Evolutionary conservation across 1,139 yeast genomes (phyloP).

Genomic region (Taphrina confusa): DNA sequence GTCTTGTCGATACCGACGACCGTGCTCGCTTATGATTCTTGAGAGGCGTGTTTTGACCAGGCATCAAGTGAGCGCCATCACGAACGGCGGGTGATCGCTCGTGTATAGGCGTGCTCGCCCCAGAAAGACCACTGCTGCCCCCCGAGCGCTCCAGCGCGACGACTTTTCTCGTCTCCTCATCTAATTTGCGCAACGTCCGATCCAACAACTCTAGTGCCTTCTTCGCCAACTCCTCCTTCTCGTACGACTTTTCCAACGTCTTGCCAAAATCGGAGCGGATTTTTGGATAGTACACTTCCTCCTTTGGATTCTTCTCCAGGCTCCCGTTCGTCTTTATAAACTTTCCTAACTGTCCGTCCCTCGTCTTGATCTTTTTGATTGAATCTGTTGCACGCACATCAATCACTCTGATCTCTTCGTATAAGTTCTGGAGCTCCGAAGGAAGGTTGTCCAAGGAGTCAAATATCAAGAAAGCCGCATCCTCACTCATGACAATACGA

Average conservation of each 20-base stretch:
- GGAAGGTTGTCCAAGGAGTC: slow-evolving; percentile 69
- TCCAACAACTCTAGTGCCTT: slow-evolving; percentile 49
- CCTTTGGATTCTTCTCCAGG: slow-evolving; percentile 77
- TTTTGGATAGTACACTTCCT: slow-evolving; percentile 63
- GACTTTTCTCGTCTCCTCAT: slow-evolving; percentile 29
- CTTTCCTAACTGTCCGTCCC: slow-evolving; percentile 79
- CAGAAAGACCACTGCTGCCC: slow-evolving; percentile 44
- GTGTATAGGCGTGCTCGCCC: slow-evolving; percentile 69
- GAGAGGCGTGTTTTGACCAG: slow-evolving; percentile 33
- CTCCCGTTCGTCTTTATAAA: slow-evolving; percentile 84
- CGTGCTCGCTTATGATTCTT: slow-evolving; percentile 35
- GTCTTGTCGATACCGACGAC: slow-evolving; percentile 25
- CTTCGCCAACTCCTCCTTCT: slow-evolving; percentile 75
- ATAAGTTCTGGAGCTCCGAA: slow-evolving; percentile 76
- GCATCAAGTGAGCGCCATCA: slow-evolving; percentile 42
- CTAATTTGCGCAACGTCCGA: slow-evolving; percentile 26
- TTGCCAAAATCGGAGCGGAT: slow-evolving; percentile 68
- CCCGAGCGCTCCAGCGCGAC: slow-evolving; percentile 27
- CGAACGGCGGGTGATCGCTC: slow-evolving; percentile 69
- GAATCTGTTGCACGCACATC: slow-evolving; percentile 69
- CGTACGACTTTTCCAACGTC: slow-evolving; percentile 66
- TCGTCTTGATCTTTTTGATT: slow-evolving; percentile 65
- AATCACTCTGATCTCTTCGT: slow-evolving; percentile 74
- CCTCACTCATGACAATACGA: slow-evolving; percentile 19
- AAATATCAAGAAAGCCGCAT: slow-evolving; percentile 32